A percentile compares a stretch with the other conserved stretches of the same genome.
These are phyloP conservation scores for Hortaea werneckii DNA, from an alignment of 2,329 filamentous ascomycete species.

Conservation along the genomic window DNA sequence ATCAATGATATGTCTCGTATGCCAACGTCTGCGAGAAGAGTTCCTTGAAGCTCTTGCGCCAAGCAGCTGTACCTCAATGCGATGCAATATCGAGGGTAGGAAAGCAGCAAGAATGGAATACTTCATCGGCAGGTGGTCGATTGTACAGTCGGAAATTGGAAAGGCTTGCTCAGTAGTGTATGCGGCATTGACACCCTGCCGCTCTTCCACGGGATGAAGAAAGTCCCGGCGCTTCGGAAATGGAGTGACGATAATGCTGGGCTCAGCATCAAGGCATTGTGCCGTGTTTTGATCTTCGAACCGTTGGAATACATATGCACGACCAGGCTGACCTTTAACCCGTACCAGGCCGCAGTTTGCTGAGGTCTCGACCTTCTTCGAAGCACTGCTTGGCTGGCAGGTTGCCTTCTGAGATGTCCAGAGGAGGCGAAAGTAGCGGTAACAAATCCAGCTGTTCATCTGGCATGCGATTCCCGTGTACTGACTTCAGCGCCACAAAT, in stretches of 20 bases:
- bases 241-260: not conserved
- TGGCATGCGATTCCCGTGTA: not conserved
- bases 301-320: not conserved
- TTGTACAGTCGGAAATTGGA: conserved; percentile 37
- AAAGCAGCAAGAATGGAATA: conserved; percentile 47
- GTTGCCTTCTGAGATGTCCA: not conserved
- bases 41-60: conserved; percentile 49
- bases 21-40: conserved; percentile 38
- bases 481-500: not conserved
- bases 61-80: conserved; percentile 55
- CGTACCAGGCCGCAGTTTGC: not conserved
- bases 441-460: not conserved
- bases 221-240: conserved; percentile 52
- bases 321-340: not conserved
- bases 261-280: not conserved
- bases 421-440: not conserved
- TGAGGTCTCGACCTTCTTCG: not conserved
- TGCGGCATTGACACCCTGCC: conserved; percentile 10
- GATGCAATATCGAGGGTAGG: conserved; percentile 62
- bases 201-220: conserved; percentile 34
- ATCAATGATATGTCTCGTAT: conserved; percentile 51
- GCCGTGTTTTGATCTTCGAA: not conserved
- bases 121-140: conserved; percentile 35
- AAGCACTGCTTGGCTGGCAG: not conserved
- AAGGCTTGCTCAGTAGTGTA: conserved; percentile 40